These are phyloP conservation scores for Heritiera littoralis DNA, from an alignment of 345 rosid genomes.

Conservation along the genomic window DNA sequence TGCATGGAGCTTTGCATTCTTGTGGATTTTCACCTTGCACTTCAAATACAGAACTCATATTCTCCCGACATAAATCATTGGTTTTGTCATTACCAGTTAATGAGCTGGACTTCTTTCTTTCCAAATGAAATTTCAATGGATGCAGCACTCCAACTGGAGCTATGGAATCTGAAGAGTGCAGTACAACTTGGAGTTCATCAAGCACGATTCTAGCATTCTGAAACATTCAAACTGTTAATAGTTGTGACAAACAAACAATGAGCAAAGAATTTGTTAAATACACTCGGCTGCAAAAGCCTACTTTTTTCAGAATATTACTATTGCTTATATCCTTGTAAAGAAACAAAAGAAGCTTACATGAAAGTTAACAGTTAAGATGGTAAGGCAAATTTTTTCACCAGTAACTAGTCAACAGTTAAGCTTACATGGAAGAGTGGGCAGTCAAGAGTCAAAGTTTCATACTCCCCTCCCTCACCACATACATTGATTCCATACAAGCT, in stretches of 20 bases:
- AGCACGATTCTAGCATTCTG: conserved; percentile 86
- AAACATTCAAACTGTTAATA: conserved; percentile 24
- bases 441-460: conserved; percentile 92
- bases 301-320: not conserved
- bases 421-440: conserved; percentile 90
- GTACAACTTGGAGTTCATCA: conserved; percentile 71
- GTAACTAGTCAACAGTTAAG: conserved; percentile 18
- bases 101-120: conserved; percentile 48
- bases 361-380: not conserved
- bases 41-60: conserved; percentile 52
- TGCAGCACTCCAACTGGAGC: conserved; percentile 96
- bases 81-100: conserved; percentile 21
- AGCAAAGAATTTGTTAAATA: conserved; percentile 13
- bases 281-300: not conserved
- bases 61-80: conserved; percentile 31
- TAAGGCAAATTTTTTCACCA: conserved; percentile 5
- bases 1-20: conserved; percentile 36
- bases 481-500: conserved; percentile 92
- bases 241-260: conserved; percentile 15
- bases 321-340: not conserved
- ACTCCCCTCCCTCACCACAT: conserved; percentile 99
- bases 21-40: conserved; percentile 54
- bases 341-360: not conserved
- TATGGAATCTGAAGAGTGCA: conserved; percentile 81
- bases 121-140: conserved; percentile 73